Percentiles rank a stretch among this genome's conserved stretches.
phyloP scores from a whole-genome alignment of 106 monocot species.

The Xerophyta viscosa region DNA sequence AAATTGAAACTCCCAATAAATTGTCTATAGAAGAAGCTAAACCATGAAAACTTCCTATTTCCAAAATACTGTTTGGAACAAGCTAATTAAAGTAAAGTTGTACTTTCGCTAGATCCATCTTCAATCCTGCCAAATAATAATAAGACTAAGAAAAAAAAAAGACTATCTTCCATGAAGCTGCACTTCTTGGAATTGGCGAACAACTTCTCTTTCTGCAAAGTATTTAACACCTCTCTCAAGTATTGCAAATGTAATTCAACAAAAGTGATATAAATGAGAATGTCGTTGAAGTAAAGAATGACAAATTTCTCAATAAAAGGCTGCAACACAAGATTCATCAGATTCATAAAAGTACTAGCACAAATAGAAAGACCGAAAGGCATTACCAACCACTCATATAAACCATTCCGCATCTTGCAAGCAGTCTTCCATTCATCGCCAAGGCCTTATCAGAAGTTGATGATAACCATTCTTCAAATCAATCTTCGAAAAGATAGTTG shows the following conservation, averaged over 20 bases:
- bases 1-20: conserved; percentile 8
- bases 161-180: neutral
- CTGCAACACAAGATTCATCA: conserved; percentile 3
- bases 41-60: conserved; percentile 13
- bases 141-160: conserved; percentile 1
- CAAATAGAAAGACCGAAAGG: conserved; percentile 10
- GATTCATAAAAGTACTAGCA: conserved; percentile 10
- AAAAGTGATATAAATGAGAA: neutral
- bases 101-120: neutral
- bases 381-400: conserved; percentile 20
- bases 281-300: conserved; percentile 10
- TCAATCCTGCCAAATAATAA: neutral
- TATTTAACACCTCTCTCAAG: neutral
- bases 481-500: conserved; percentile 12
- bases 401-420: conserved; percentile 6
- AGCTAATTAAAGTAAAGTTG: neutral
- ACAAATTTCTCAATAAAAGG: neutral
- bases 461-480: conserved; percentile 9
- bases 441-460: neutral
- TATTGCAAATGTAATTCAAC: neutral
- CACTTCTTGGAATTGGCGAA: neutral
- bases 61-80: neutral
- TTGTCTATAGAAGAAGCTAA: conserved; percentile 2
- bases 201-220: neutral
- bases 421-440: conserved; percentile 14